Evolutionary conservation across 129 eudicot species (phyloP), one percentile per base, ranked within the genome.

Genomic region (Chrysanthemum lavandulifolium): DNA sequence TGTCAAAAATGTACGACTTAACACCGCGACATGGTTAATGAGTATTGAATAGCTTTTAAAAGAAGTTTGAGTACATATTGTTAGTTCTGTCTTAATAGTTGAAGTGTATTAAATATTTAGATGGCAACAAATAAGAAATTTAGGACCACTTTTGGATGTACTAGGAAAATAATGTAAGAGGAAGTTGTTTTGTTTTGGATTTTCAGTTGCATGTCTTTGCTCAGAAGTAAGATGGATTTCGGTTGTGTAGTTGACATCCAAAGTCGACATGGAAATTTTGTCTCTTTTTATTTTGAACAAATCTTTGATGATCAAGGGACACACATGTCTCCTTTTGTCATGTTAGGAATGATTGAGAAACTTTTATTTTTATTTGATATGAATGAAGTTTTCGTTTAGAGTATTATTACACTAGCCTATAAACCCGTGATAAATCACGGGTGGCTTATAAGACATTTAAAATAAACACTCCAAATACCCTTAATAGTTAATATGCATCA

Each of bases 111-210:
- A 29, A 21, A 19, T 47, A 40, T 54, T 14, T 47, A 60, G 47
- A 72, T 16, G 2, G 23, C 49, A 73, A 48, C 13, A 2, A 57
- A 33, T 52, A 40, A 40, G 5, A 19, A 54, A 15, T 12, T 70
- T 2, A 63, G 66, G 82, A 78, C 77, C 51, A 78, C 33, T 62
- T 40, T 69, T 13, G 31, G 65, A 62, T 47, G 73, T 76, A 76
- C 79, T 45, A 55, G 65, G 73, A 75, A 73, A 66, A 66, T 23
- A 75, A 43, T 71, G 13, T 14, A 52, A 60, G 68, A 68, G 21
- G 60, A 67, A 67, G 48, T 62, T 71, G 77, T 78, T 76, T 71
- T 78, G 27, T 63, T 63, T 71, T 78, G 77, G 76, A 43, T 61
- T 58, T 70, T 69, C 81, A 21, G 81, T 69, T 77, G 65, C 62